phyloP scores from a whole-genome alignment of 352 stramenopile species.

The Pythium dissimile region DNA sequence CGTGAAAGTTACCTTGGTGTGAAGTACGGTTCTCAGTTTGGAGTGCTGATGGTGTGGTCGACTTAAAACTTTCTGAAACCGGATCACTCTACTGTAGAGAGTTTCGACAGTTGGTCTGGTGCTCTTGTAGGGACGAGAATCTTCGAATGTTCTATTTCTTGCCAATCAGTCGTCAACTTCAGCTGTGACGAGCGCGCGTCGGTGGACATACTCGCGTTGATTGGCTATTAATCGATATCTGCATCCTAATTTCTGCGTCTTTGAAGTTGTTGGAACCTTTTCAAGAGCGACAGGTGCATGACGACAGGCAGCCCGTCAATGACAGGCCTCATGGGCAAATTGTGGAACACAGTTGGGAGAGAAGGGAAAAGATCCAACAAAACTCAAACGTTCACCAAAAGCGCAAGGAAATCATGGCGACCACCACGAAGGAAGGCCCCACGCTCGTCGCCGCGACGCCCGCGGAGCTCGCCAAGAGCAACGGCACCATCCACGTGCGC shows the following conservation, averaged over 20 bases:
- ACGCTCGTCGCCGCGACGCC: constrained; percentile 10
- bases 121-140: constrained; percentile 19
- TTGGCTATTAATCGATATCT: constrained; percentile 16
- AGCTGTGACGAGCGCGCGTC: constrained; percentile 23
- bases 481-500: constrained; percentile 75
- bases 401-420: constrained; percentile 3
- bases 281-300: constrained; percentile 18
- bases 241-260: constrained; percentile 8
- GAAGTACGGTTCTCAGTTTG: background rate
- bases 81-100: background rate
- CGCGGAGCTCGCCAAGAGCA: constrained; percentile 20
- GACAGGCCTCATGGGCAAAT: too few relatives aligned
- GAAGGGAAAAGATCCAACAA: background rate
- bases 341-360: constrained; percentile 20
- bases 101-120: background rate
- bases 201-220: background rate
- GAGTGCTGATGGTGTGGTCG: background rate
- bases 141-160: constrained; percentile 15
- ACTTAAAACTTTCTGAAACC: background rate
- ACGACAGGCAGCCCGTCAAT: constrained; percentile 2
- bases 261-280: constrained; percentile 20
- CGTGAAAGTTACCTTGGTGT: too few relatives aligned
- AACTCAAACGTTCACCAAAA: background rate
- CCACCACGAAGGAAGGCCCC: constrained; percentile 5
- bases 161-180: constrained; percentile 18